Base-by-base conservation (phyloP, 805 yeast genomes). In the Groenewaldozyma tartarivorans region DNA sequence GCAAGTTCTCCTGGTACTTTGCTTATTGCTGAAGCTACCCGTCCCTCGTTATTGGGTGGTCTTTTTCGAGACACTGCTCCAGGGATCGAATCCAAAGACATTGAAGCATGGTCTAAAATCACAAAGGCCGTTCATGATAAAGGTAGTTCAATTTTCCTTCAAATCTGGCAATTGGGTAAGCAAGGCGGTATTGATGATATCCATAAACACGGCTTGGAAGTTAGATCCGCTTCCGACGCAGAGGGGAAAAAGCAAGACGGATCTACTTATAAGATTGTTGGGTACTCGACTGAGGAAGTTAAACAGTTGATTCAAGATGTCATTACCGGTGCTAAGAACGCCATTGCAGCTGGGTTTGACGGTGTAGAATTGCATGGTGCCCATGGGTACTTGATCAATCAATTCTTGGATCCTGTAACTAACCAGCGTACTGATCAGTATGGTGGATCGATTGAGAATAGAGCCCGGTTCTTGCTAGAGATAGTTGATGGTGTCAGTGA, bases 61-160 rank as follows among this genome's bases (percentile, higher is more conserved):
- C 13, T 9, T 24, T 47, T 70, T 73, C 15, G 45, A 3, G 38
- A 16, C 13, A 49, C 47, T 20, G 46, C 48, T 13, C 59, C 63
- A n/a, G 61, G 63, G 9, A 44, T 60, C 29, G 82, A 85, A 88
- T 68, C 81, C 0, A 87, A 81, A 52, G 90, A 82, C 51, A 72
- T 86, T 36, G 92, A 81, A 62, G 94, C 88, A 0, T 87, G 95
- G 95, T 65, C 64, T 45, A 52, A 51, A 34, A 61, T 73, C 35
- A 58, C 55, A 20, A 69, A 69, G 30, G 61, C 55, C 9, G 67
- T 71, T 17, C 79, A 74, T 48, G 58, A 48, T 1, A 63, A 68
- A 39, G 56, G 53, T 0, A 61, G 68, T 0, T 60, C 49, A 33
- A 41, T 64, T 18, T 53, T 60, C 26, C 32, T 59, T 42, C 78